Percentiles rank a stretch among this genome's conserved stretches.
Conservation (phyloP, 345 rosid species). For the Citrus unshiu region DNA sequence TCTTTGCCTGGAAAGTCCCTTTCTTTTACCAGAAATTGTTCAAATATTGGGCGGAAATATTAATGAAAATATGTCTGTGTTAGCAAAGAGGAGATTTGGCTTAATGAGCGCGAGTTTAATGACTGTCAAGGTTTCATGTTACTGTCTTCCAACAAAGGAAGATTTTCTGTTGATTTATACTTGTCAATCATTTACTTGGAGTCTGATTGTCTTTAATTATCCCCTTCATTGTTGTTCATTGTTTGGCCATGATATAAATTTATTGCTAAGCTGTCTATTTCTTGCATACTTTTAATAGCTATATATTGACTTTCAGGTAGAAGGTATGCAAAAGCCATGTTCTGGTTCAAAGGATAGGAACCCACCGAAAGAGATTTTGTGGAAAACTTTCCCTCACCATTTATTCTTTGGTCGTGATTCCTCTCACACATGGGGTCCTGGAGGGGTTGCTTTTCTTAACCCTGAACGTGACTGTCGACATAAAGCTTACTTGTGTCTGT, state of each 20-base stretch:
- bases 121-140: background rate
- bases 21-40: background rate
- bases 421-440: constrained; percentile 62
- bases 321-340: constrained; percentile 66
- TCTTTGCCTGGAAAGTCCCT: background rate
- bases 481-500: constrained; percentile 54
- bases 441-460: constrained; percentile 84
- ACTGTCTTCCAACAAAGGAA: background rate
- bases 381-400: constrained; percentile 74
- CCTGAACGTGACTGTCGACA: constrained; percentile 47
- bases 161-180: background rate
- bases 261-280: background rate
- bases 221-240: background rate
- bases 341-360: constrained; percentile 71
- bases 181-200: background rate
- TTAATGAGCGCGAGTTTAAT: background rate
- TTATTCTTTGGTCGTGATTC: constrained; percentile 81
- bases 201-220: background rate
- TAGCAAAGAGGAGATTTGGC: background rate
- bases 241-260: background rate
- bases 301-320: constrained; percentile 36
- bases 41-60: background rate
- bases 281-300: background rate
- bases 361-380: constrained; percentile 63
- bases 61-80: background rate